phyloP scores from a whole-genome alignment of 1,284 basidiomycete species.

The Lignosus rhinocerotis region DNA sequence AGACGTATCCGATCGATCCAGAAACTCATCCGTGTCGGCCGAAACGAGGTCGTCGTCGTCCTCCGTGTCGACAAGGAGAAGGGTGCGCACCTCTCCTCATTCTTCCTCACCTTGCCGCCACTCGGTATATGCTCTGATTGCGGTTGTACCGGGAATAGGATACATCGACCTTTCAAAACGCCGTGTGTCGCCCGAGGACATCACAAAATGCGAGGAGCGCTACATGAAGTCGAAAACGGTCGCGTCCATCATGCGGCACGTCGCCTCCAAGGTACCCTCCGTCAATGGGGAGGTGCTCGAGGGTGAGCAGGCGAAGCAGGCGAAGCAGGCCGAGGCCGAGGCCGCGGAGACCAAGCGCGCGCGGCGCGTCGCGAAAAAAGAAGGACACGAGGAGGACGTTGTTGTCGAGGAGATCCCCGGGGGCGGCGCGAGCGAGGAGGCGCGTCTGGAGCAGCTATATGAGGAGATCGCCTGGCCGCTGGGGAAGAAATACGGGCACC shows the following conservation, averaged over 20 bases:
- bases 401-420: slow-evolving; percentile 35
- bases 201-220: slow-evolving; percentile 97
- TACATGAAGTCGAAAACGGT: slow-evolving; percentile 98
- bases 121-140: neutral
- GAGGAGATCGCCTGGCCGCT: slow-evolving; percentile 94
- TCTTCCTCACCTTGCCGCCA: neutral
- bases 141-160: slow-evolving; percentile 46
- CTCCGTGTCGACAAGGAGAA: slow-evolving; percentile 99
- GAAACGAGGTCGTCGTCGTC: slow-evolving; percentile 99
- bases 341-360: slow-evolving; percentile 47
- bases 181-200: slow-evolving; percentile 98
- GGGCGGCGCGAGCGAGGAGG: slow-evolving; percentile 64
- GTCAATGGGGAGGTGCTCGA: slow-evolving; percentile 40
- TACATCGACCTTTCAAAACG: slow-evolving; percentile 99
- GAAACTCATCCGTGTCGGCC: slow-evolving; percentile 95
- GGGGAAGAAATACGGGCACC: slow-evolving; percentile 90
- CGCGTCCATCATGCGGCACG: slow-evolving; percentile 91
- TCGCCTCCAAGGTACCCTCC: slow-evolving; percentile 82
- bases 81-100: slow-evolving; percentile 52
- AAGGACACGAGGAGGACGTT: slow-evolving; percentile 42
- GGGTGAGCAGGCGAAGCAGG: slow-evolving; percentile 50
- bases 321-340: slow-evolving; percentile 40
- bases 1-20: slow-evolving; percentile 98
- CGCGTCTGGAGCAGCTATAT: slow-evolving; percentile 82
- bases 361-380: slow-evolving; percentile 43